These are phyloP conservation scores for Fagopyrum homotropicum DNA, from an alignment of 148 eudicot genomes.

Conservation along the genomic window DNA sequence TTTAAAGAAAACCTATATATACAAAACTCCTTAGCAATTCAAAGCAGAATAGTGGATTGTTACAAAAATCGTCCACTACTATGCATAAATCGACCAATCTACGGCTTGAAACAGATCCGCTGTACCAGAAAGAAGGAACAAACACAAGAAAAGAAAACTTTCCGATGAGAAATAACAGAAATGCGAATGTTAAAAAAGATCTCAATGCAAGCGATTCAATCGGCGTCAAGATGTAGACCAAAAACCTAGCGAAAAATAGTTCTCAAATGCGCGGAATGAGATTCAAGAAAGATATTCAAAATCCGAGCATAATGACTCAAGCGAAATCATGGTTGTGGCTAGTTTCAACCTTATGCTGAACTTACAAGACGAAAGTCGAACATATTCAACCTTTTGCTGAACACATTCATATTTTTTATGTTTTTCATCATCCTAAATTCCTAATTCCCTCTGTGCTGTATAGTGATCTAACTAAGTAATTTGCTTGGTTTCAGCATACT, in stretches of 20 bases:
- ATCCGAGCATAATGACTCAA: background rate
- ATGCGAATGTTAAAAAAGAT: background rate
- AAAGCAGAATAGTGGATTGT: slow-evolving; percentile 24
- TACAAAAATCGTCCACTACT: slow-evolving; percentile 26
- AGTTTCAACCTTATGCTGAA: no score
- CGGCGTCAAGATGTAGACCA: background rate
- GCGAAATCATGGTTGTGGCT: background rate
- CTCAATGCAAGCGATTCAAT: background rate
- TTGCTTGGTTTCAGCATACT: no score
- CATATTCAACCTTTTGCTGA: no score
- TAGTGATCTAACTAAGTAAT: no score
- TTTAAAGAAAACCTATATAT: slow-evolving; percentile 6
- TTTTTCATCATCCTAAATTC: no score
- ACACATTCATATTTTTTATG: no score
- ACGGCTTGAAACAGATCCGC: slow-evolving; percentile 2
- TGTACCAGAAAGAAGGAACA: background rate
- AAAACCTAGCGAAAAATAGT: background rate
- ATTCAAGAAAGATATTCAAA: background rate
- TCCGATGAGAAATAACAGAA: background rate
- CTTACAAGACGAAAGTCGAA: no score
- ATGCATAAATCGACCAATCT: slow-evolving; percentile 9
- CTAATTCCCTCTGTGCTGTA: no score
- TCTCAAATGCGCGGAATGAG: background rate
- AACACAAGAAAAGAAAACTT: background rate
- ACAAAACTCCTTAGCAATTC: slow-evolving; percentile 10